Percentiles rank a stretch among this genome's conserved stretches.
phyloP scores from a whole-genome alignment of 164 flowering plant species.

The Saururus chinensis region DNA sequence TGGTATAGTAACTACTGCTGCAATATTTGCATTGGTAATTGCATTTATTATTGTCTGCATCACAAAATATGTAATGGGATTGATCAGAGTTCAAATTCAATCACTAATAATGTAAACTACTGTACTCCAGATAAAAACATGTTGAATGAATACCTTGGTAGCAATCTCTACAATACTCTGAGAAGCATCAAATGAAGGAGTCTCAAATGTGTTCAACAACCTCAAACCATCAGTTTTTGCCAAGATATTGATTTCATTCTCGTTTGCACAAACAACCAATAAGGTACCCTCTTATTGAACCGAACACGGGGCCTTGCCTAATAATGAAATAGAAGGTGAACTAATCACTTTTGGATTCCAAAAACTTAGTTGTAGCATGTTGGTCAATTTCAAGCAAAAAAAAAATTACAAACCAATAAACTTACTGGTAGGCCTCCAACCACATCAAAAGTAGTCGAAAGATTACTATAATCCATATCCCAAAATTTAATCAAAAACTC shows the following conservation, averaged over 20 bases:
- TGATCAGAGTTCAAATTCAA: no score
- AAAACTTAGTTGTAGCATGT: no score
- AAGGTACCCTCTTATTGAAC: constrained; percentile 56
- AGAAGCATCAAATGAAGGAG: constrained; percentile 30
- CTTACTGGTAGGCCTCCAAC: no score
- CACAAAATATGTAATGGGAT: no score
- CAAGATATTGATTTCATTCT: constrained; percentile 48
- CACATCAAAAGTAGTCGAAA: no score
- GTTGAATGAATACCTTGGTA: not conserved
- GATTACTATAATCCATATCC: constrained; percentile 59
- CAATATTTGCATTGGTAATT: no score
- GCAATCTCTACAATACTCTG: constrained; percentile 20
- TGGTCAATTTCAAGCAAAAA: not conserved
- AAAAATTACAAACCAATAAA: not conserved
- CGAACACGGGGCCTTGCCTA: constrained; percentile 48
- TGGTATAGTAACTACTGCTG: no score
- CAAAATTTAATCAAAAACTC: constrained; percentile 50
- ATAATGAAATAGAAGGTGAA: no score
- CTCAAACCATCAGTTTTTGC: constrained; percentile 31
- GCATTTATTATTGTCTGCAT: no score
- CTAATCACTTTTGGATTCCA: no score
- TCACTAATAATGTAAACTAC: no score
- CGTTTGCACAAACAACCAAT: constrained; percentile 53
- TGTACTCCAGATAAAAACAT: no score
- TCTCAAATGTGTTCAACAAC: constrained; percentile 30